Conservation (phyloP, 2,329 filamentous ascomycete genomes). For the Colletotrichum chrysophilum region DNA sequence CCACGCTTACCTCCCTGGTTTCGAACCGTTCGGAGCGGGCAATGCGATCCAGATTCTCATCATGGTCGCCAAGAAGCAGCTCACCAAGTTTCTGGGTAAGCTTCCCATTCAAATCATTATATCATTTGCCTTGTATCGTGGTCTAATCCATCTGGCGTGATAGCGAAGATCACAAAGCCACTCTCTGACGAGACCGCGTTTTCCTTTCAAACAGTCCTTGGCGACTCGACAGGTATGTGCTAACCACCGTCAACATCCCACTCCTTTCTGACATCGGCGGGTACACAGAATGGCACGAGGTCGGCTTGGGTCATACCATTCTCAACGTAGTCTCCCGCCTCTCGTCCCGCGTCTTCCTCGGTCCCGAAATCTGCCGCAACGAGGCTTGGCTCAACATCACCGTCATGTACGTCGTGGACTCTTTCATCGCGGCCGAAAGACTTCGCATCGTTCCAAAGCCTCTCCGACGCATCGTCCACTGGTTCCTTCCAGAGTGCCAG, state of each 20-base stretch:
- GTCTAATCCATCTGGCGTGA: background rate
- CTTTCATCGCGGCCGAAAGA: background rate
- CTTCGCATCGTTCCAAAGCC: background rate
- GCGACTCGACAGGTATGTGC: background rate
- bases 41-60: background rate
- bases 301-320: background rate
- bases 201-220: background rate
- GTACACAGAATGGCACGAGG: background rate
- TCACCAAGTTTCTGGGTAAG: background rate
- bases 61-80: background rate
- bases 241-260: background rate
- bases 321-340: background rate
- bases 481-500: background rate
- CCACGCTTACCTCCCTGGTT: background rate
- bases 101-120: background rate
- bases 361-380: background rate
- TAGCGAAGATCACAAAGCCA: background rate
- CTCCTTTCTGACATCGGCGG: background rate
- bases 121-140: fast-evolving
- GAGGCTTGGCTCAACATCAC: background rate
- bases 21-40: background rate
- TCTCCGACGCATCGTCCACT: background rate
- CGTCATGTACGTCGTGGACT: background rate
- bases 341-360: background rate
- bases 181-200: background rate